A percentile compares a stretch with the other conserved stretches of the same genome.
Evolutionary conservation across 140 eudicot genomes (phyloP).

Genomic region (Anethum foeniculum): DNA sequence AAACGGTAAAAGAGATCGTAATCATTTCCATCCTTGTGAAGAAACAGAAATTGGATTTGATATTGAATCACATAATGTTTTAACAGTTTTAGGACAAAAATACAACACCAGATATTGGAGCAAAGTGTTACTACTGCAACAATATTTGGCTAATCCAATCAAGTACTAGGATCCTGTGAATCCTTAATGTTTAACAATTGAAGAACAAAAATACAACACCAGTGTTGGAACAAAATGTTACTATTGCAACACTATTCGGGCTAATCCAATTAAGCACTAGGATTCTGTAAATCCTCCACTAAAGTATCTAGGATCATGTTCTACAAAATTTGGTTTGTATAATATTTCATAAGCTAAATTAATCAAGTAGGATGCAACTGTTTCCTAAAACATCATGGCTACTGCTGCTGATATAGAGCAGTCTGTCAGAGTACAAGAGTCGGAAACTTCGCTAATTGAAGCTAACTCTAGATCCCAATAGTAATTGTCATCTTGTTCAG

Average conservation of each 20-base stretch:
- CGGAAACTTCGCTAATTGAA: background rate
- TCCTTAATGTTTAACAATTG: background rate
- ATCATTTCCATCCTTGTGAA: background rate
- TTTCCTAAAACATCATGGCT: background rate
- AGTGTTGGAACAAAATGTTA: background rate
- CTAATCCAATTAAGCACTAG: background rate
- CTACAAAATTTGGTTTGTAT: background rate
- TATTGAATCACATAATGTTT: background rate
- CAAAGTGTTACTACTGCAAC: background rate
- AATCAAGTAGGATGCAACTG: background rate
- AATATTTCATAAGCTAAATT: background rate
- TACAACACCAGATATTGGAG: background rate
- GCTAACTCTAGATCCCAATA: background rate
- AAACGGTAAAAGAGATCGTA: background rate
- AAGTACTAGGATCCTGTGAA: background rate
- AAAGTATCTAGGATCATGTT: background rate
- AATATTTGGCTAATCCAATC: background rate
- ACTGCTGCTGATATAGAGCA: background rate
- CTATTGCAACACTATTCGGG: background rate
- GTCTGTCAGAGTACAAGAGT: background rate
- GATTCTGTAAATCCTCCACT: background rate
- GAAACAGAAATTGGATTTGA: background rate
- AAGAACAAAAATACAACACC: background rate
- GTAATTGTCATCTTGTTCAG: background rate
- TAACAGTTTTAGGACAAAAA: background rate